Base-by-base conservation (phyloP, 192 early-diverging fungal genomes). In the Coemansia biformis region DNA sequence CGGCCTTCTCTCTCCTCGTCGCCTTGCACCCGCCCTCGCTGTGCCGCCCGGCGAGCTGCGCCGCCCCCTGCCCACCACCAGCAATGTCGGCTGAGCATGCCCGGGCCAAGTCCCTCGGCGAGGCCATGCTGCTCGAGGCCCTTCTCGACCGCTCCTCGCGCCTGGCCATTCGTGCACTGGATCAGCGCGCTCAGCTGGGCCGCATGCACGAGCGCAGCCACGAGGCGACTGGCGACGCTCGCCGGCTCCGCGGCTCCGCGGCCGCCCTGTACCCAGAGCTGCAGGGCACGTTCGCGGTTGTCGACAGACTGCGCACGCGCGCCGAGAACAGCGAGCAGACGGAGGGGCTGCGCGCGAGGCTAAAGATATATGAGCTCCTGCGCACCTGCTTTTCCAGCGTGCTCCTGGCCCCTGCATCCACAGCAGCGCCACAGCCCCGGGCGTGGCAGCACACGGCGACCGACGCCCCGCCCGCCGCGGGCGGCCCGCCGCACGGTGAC, bases 51-150 rank as follows among this genome's bases (percentile, higher is more conserved):
- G n/a, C n/a, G n/a, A n/a, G n/a, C n/a, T n/a, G n/a, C n/a, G n/a
- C n/a, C n/a, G n/a, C n/a, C n/a, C n/a, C n/a, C n/a, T n/a, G n/a
- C n/a, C n/a, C n/a, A n/a, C n/a, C n/a, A n/a, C n/a, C n/a, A n/a
- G n/a, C 28, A 43, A 28, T 53, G 39, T 35, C 31, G 9, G 16
- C 32, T 5, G 38, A 51, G 18, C 24, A 43, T 30, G 12, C 12
- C 8, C 31, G 22, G 9, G 51, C 49, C 11, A 47, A 39, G 29
- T 36, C 35, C 12, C 47, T 59, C 21, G 61, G 57, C 4, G 43
- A 54, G 43, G 30, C 42, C 14, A 49, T 65, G 62, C 49, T 72
- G 17, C 52, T 72, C 10, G 68, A 72, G 30, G 64, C 68, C 10
- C 64, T 72, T 35, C 39, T 60, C 1, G 48, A 72, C 40, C 61